These are phyloP conservation scores for Boletus subluridellus DNA, from an alignment of 1,284 basidiomycete species.

Conservation along the genomic window DNA sequence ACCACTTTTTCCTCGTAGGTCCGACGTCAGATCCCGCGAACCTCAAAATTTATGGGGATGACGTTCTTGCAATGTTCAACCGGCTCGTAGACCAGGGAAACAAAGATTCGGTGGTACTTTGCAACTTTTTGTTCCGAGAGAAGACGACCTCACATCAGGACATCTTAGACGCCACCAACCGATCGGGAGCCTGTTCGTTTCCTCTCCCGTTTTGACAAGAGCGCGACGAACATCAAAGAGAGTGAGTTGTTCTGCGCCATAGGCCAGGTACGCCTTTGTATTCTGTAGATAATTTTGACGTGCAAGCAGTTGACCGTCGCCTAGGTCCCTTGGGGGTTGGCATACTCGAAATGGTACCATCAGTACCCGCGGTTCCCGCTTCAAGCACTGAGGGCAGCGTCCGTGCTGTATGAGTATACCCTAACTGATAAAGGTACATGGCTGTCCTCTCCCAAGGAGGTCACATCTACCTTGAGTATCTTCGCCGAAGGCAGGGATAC, in stretches of 20 bases:
- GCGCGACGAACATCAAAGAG: slow-evolving; percentile 55
- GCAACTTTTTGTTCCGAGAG: not conserved
- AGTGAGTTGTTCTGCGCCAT: slow-evolving; percentile 45
- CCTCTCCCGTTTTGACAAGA: slow-evolving; percentile 52
- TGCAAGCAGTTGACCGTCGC: not conserved
- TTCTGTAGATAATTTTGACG: not conserved
- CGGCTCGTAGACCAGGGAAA: slow-evolving; percentile 24
- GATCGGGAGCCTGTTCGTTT: slow-evolving; percentile 42
- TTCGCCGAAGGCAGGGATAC: slow-evolving; percentile 40
- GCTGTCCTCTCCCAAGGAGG: slow-evolving; percentile 37
- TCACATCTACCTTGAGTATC: slow-evolving; percentile 34
- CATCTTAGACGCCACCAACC: slow-evolving; percentile 16
- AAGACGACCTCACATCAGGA: not conserved
- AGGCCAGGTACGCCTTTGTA: slow-evolving; percentile 39
- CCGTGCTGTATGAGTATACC: slow-evolving; percentile 47
- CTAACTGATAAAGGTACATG: slow-evolving; percentile 47
- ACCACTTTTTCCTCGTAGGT: slow-evolving; percentile 27
- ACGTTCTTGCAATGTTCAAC: slow-evolving; percentile 22
- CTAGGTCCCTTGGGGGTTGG: slow-evolving; percentile 50
- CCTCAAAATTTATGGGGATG: slow-evolving; percentile 3
- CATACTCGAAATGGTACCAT: slow-evolving; percentile 54
- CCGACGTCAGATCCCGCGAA: slow-evolving; percentile 19
- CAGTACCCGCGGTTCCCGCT: slow-evolving; percentile 49
- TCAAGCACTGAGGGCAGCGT: slow-evolving; percentile 44
- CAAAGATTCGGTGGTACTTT: slow-evolving; percentile 19